A percentile compares a stretch with the other conserved stretches of the same genome.
Evolutionary conservation across 305 asterid genomes (phyloP).

Genomic region (Plantago coronopus): DNA sequence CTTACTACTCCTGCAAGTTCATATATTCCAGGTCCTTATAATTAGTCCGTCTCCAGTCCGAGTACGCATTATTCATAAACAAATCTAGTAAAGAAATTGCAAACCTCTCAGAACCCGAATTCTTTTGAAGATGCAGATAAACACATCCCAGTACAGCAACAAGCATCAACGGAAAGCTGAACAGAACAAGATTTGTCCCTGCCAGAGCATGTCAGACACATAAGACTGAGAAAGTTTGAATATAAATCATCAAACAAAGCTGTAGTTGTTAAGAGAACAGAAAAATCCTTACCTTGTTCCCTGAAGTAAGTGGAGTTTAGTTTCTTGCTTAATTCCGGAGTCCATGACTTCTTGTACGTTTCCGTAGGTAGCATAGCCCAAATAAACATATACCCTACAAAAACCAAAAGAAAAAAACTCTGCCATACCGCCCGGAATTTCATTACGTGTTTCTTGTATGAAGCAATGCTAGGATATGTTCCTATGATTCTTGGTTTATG

Average conservation of each 20-base stretch:
- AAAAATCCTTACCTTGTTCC: constrained; percentile 50
- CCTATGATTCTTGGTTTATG: constrained; percentile 4
- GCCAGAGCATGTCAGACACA: constrained; percentile 14
- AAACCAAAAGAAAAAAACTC: constrained; percentile 38
- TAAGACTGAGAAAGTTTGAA: constrained; percentile 4
- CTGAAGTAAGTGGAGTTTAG: constrained; percentile 58
- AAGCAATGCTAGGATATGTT: background rate
- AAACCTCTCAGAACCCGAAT: constrained; percentile 36
- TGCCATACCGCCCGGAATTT: constrained; percentile 37
- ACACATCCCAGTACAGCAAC: constrained; percentile 52
- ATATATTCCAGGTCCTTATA: background rate
- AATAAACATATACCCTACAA: constrained; percentile 41
- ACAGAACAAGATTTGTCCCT: constrained; percentile 62
- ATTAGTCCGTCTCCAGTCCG: no score
- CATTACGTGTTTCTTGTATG: constrained; percentile 21
- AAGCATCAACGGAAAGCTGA: constrained; percentile 56
- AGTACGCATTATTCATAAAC: background rate
- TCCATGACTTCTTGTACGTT: constrained; percentile 43
- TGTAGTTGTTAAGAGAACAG: background rate
- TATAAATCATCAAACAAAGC: background rate
- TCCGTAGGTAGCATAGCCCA: constrained; percentile 59
- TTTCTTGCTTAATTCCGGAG: constrained; percentile 28
- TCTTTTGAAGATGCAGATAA: constrained; percentile 45
- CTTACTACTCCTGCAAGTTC: constrained; percentile 18
- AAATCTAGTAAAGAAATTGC: background rate